phyloP scores from a whole-genome alignment of 2,329 filamentous ascomycete genomes.

The Paecilomyces variotii region DNA sequence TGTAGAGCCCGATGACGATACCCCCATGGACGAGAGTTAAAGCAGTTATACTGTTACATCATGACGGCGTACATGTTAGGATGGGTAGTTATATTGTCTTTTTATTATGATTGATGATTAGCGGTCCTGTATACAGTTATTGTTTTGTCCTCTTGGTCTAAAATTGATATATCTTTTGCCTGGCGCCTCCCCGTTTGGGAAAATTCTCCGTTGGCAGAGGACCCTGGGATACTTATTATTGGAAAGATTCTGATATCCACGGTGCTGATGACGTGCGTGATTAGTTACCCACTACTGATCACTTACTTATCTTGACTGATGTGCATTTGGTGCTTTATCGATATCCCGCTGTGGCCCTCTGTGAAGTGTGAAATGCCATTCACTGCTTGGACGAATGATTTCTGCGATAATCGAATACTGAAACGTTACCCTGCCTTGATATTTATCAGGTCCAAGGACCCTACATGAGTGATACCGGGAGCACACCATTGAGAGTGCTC shows the following conservation, averaged over 20 bases:
- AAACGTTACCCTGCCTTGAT: not conserved
- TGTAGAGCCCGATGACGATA: constrained; percentile 35
- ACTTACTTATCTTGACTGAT: not conserved
- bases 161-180: not conserved
- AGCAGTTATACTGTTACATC: not conserved
- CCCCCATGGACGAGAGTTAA: constrained; percentile 6
- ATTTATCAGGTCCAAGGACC: not conserved
- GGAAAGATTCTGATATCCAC: not conserved
- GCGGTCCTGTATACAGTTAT: not conserved
- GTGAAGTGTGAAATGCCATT: not conserved
- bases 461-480: not conserved
- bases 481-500: not conserved
- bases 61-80: not conserved
- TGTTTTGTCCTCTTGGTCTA: not conserved
- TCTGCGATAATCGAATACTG: not conserved
- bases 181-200: not conserved
- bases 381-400: not conserved
- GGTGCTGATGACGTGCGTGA: not conserved
- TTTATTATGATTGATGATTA: constrained; percentile 5
- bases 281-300: not conserved
- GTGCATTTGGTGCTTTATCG: not conserved
- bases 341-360: not conserved
- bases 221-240: not conserved
- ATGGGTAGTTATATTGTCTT: not conserved
- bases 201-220: not conserved